These are phyloP conservation scores for Neoboletus magnificus DNA, from an alignment of 768 basidiomycete species.

Conservation along the genomic window DNA sequence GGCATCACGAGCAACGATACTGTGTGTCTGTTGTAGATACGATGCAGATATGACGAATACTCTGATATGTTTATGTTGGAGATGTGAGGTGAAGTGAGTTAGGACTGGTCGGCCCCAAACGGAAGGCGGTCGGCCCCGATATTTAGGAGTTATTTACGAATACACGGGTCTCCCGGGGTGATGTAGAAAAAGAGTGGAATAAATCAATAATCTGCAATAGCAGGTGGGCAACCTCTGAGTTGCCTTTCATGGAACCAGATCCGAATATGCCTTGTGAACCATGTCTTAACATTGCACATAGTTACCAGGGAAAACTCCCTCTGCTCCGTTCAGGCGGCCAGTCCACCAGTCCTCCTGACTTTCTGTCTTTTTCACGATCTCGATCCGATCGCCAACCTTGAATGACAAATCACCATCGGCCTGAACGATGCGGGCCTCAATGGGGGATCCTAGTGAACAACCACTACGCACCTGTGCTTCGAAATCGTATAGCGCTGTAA, in stretches of 20 bases:
- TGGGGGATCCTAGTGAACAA: neutral
- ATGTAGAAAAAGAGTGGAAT: neutral
- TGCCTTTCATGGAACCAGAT: neutral
- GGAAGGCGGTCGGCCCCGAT: slow-evolving; percentile 6
- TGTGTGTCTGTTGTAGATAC: neutral
- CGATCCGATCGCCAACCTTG: slow-evolving; percentile 84
- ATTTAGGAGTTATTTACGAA: slow-evolving; percentile 15
- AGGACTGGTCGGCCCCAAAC: neutral
- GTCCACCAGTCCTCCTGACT: slow-evolving; percentile 98
- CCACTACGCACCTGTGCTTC: slow-evolving; percentile 64
- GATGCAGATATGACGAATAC: neutral
- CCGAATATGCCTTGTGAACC: neutral
- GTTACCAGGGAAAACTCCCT: slow-evolving; percentile 89
- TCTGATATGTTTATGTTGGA: neutral
- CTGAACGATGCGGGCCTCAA: slow-evolving; percentile 31
- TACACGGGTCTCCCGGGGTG: neutral
- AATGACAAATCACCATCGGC: slow-evolving; percentile 93
- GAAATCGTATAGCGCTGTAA: slow-evolving; percentile 94
- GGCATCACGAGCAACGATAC: slow-evolving; percentile 16
- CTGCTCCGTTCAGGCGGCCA: slow-evolving; percentile 72
- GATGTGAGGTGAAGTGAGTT: neutral
- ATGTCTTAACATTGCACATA: slow-evolving; percentile 27
- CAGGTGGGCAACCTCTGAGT: neutral
- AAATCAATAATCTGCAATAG: neutral
- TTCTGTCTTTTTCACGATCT: slow-evolving; percentile 77